These are phyloP conservation scores for Ogataea hybrid DNA, from an alignment of 1,139 yeast genomes.

Conservation along the genomic window DNA sequence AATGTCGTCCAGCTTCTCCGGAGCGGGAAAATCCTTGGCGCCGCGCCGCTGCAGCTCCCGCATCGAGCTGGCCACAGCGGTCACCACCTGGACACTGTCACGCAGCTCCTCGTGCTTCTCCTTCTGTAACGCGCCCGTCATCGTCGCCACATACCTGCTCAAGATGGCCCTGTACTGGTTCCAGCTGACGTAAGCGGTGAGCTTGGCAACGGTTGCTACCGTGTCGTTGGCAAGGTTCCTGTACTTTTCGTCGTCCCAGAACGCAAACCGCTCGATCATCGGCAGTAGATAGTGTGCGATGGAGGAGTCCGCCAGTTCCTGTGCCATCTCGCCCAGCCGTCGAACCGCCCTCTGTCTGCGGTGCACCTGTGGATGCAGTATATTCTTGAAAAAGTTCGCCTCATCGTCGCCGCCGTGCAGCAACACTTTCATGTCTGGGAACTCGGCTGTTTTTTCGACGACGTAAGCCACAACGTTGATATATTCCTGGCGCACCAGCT, in stretches of 20 bases:
- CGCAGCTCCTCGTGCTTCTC: slow-evolving; percentile 51
- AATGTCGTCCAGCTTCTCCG: slow-evolving; percentile 49
- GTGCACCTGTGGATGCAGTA: slow-evolving; percentile 81
- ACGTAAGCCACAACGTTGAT: slow-evolving; percentile 63
- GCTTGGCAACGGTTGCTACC: slow-evolving; percentile 55
- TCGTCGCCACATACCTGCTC: slow-evolving; percentile 62
- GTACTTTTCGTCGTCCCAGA: slow-evolving; percentile 57
- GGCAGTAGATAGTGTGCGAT: slow-evolving; percentile 84
- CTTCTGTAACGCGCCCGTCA: slow-evolving; percentile 31
- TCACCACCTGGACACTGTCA: slow-evolving; percentile 60
- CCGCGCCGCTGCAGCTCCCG: slow-evolving; percentile 29
- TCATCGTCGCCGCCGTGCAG: slow-evolving; percentile 73
- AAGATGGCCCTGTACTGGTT: slow-evolving; percentile 77
- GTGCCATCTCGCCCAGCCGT: slow-evolving; percentile 46
- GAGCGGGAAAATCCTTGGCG: slow-evolving; percentile 33
- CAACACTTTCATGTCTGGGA: slow-evolving; percentile 67
- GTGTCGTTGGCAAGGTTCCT: slow-evolving; percentile 77
- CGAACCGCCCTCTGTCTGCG: slow-evolving; percentile 83
- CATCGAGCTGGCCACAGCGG: slow-evolving; percentile 60
- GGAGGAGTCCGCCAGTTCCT: slow-evolving; percentile 50
- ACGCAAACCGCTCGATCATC: slow-evolving; percentile 74
- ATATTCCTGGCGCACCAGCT: slow-evolving; percentile 69
- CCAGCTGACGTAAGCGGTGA: slow-evolving; percentile 67
- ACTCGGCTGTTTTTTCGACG: slow-evolving; percentile 52
- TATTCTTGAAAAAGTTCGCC: slow-evolving; percentile 77